Evolutionary conservation across 2,329 filamentous ascomycete species (phyloP).

Genomic region (Paecilomyces sp.): DNA sequence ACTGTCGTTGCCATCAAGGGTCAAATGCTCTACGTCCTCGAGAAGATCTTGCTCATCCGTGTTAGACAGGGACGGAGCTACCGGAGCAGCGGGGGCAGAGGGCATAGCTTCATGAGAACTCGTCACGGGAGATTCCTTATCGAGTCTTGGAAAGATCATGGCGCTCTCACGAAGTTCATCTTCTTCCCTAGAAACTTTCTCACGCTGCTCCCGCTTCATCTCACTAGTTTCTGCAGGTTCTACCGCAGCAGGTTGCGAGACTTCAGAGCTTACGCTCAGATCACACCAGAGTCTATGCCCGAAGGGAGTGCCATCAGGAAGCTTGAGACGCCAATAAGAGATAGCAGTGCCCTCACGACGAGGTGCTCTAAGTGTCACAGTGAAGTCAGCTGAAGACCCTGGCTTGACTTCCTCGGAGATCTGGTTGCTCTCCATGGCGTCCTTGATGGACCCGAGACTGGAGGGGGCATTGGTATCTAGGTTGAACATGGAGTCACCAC

Average conservation of each 20-base stretch:
- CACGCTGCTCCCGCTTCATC: slow-evolving; percentile 19
- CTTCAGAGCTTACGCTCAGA: slow-evolving; percentile 54
- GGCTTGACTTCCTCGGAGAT: slow-evolving; percentile 62
- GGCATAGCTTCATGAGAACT: slow-evolving; percentile 60
- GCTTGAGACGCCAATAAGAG: slow-evolving; percentile 94
- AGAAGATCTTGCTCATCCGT: slow-evolving; percentile 43
- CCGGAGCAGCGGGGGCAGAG: slow-evolving; percentile 21
- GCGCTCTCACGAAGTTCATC: slow-evolving; percentile 47
- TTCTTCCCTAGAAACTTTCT: slow-evolving; percentile 21
- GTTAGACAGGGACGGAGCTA: slow-evolving; percentile 31
- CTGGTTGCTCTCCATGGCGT: slow-evolving; percentile 75
- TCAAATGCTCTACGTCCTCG: slow-evolving; percentile 53
- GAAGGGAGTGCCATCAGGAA: slow-evolving; percentile 71
- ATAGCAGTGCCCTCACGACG: slow-evolving; percentile 69
- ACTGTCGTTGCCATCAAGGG: slow-evolving; percentile 39
- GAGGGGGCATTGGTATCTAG: slow-evolving; percentile 73
- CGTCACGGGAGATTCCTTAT: slow-evolving; percentile 80
- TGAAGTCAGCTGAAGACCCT: slow-evolving; percentile 72
- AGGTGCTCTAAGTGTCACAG: slow-evolving; percentile 76
- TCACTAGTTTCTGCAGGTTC: slow-evolving; percentile 4
- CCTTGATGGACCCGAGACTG: slow-evolving; percentile 67
- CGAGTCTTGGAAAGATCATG: slow-evolving; percentile 96
- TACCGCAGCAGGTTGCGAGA: slow-evolving; percentile 6
- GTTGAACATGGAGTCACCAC: slow-evolving; percentile 94
- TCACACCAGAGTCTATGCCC: slow-evolving; percentile 96